Conservation (phyloP, 2,329 filamentous ascomycete species). For the Mycogone perniciosa region DNA sequence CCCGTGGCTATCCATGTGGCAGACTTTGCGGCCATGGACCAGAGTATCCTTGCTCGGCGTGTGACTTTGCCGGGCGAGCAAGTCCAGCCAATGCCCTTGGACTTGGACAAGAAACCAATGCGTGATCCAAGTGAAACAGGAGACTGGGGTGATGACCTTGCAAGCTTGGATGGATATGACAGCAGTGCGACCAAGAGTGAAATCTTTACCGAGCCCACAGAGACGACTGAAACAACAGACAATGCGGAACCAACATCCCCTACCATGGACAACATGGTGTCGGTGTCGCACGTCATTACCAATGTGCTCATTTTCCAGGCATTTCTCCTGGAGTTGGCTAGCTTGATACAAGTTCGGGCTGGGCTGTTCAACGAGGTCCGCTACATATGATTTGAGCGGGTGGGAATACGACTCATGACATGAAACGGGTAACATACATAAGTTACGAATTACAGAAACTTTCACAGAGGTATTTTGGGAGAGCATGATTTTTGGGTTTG, state of each 20-base stretch:
- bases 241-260: slow-evolving; percentile 10
- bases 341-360: slow-evolving; percentile 66
- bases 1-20: slow-evolving; percentile 45
- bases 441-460: not conserved
- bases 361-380: slow-evolving; percentile 71
- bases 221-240: slow-evolving; percentile 18
- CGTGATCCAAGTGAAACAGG: slow-evolving; percentile 18
- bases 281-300: slow-evolving; percentile 71
- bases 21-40: slow-evolving; percentile 58
- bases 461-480: not conserved
- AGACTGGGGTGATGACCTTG: slow-evolving; percentile 12
- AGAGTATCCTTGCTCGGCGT: slow-evolving; percentile 51
- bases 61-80: slow-evolving; percentile 42
- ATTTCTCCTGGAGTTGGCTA: slow-evolving; percentile 71
- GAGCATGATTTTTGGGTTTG: not conserved
- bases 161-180: slow-evolving; percentile 15
- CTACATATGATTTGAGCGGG: slow-evolving; percentile 35
- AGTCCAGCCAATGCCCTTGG: slow-evolving; percentile 42
- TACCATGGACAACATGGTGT: slow-evolving; percentile 40
- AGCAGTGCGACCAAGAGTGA: slow-evolving; percentile 13
- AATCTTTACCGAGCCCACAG: slow-evolving; percentile 17
- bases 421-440: not conserved
- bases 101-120: slow-evolving; percentile 31
- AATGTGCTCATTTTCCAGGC: slow-evolving; percentile 75
- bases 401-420: not conserved